Base-by-base conservation (phyloP, 2,329 filamentous ascomycete genomes). In the Coleophoma cylindrospora region DNA sequence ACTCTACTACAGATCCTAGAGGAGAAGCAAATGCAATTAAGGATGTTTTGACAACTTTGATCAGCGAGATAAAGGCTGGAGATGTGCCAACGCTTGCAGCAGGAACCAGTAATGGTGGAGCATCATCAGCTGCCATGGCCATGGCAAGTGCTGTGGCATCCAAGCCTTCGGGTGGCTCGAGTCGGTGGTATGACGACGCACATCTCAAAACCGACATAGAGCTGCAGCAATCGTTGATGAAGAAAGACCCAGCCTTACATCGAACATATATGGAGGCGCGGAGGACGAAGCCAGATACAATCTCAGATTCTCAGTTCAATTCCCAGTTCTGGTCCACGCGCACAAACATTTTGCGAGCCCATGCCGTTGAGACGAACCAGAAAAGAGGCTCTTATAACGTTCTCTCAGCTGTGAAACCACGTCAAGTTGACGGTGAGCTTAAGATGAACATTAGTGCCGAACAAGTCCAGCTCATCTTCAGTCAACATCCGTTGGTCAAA, bases 291-390 rank as follows among this genome's bases (percentile, higher is more conserved):
- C 91, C 92, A 0, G 87, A 92, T 8, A 84, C 87, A 2, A 86
- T 97, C 54, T 86, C 86, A 0, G 83, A 87, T 27, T 80, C 81
- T 2, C 86, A 91, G 41, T 96, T 97, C 67, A 91, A 92, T 58
- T 76, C 83, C 1, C 92, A 96, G 66, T 99, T 99, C 71, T 99
- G 94, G 94, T 89, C 90, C 1, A 89, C 90, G 2, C 80, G 95
- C 43, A 80, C 91, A 43, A 90, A 90, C 65, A 74, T 96, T 33
- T 77, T 99, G 32, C 87, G 94, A 12, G 87, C 92, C 0, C 89
- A 96, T 70, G 91, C 91, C 2, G 94, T 96, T 43, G 91, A 97
- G 68, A 84, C 81, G 49, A 84, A 82, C 52, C 95, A 99, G 71
- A 87, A 84, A 59, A 86, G 88, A 57, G 94, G 92, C 6, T 84